Base-by-base conservation (phyloP, 2,329 filamentous ascomycete species). In the Colletotrichum magnum region DNA sequence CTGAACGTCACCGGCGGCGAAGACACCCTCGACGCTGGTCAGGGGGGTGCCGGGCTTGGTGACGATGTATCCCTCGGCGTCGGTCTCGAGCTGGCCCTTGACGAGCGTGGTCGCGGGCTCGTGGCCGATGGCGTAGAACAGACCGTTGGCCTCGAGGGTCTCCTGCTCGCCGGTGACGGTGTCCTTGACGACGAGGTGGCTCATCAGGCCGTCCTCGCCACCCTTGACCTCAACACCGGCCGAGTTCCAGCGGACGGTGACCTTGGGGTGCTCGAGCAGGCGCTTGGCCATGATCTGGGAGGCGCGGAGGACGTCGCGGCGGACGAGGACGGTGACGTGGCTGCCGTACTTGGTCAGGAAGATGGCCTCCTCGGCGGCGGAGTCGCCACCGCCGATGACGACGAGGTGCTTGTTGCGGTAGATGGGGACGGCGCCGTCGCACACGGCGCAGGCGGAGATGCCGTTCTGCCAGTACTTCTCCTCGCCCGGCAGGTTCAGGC, bases 81-180 rank as follows among this genome's bases (percentile, higher is more conserved):
- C 97, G 77, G 92, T 93, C 71, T 96, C 88, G 70, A 99, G 77
- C 85, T 98, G 94, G 60, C 89, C 94, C 88, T 96, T 97, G 83
- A 99, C 92, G 48, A 99, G 87, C n/a, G 83, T 77, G 0, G 94
- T 98, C 57, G 96, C 97, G 13, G 96, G 96, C 79, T 98, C 95
- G 83, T 99, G 96, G 26, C 96, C 96, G 61, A 99, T 92, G 77
- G 97, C 96, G 82, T 99, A 99, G 84, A 99, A 99, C 26, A 99
- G 87, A 32, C 96, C 96, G 81, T 93, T 97, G 58, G 95, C 95
- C 74, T 94, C 90, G 57, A 98, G 85, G n/a, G 92, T 92, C 86
- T 97, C 93, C 80, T 93, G 89, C 79, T 90, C 83, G 71, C 94
- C 94, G 24, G 90, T 93, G 76, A 87, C 83, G 69, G 90, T 90